These are phyloP conservation scores for Penicillium sp. DNA, from an alignment of 2,329 filamentous ascomycete genomes.

Conservation along the genomic window DNA sequence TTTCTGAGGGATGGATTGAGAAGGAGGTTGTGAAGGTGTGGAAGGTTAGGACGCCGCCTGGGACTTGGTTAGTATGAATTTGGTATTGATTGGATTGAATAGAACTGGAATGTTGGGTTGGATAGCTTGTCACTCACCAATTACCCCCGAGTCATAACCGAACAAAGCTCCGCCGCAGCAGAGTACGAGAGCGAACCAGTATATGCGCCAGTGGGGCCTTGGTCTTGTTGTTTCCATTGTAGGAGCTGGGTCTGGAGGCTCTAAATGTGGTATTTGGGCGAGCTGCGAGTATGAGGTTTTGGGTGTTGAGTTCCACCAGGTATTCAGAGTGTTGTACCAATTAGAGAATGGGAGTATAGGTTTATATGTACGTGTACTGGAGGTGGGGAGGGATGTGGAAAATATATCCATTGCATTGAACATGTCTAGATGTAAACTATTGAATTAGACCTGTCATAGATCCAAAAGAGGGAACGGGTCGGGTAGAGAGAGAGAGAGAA, in stretches of 20 bases:
- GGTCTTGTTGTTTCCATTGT: slow-evolving; percentile 1
- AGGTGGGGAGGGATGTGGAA: no score
- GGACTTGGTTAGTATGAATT: neutral
- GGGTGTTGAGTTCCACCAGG: neutral
- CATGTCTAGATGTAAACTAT: neutral
- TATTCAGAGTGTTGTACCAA: slow-evolving; percentile 11
- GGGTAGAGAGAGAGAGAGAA: neutral
- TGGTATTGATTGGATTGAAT: neutral
- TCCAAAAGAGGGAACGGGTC: neutral
- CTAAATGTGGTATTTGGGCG: slow-evolving; percentile 1
- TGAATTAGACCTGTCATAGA: neutral
- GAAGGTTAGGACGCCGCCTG: slow-evolving; percentile 49
- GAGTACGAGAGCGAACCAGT: slow-evolving; percentile 52
- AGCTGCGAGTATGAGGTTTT: slow-evolving; percentile 16
- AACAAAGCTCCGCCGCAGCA: slow-evolving; percentile 51
- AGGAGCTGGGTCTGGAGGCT: neutral
- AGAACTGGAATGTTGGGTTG: neutral
- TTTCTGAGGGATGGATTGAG: slow-evolving; percentile 37
- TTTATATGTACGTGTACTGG: no score
- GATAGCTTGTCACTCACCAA: slow-evolving; percentile 30
- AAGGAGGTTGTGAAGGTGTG: slow-evolving; percentile 46
- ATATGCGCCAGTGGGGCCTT: slow-evolving; percentile 47
- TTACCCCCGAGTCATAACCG: slow-evolving; percentile 45
- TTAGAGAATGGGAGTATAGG: neutral
- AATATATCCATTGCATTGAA: neutral